A percentile compares a stretch with the other conserved stretches of the same genome.
Conservation (phyloP, 208 protist species). For the Leishmania aethiopica region DNA sequence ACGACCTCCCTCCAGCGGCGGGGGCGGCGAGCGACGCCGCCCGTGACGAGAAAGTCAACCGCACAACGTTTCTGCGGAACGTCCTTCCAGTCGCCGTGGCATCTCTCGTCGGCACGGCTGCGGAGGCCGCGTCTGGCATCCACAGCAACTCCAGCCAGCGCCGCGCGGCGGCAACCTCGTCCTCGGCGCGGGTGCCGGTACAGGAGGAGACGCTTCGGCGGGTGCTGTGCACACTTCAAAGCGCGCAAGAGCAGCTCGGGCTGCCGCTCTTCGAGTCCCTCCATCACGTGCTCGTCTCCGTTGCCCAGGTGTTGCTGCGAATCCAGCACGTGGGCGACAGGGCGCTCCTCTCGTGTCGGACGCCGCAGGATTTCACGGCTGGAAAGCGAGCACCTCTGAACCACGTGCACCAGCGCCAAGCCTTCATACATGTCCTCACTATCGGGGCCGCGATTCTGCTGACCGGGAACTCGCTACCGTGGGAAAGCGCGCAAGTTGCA, state of each 20-base stretch:
- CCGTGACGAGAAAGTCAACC: neutral
- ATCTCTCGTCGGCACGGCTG: conserved; percentile 4
- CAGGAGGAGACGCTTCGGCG: conserved; percentile 11
- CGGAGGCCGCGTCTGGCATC: neutral
- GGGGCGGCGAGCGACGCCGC: conserved; percentile 1
- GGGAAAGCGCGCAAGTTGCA: conserved; percentile 17
- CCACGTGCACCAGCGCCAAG: conserved; percentile 1
- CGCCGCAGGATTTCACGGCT: neutral
- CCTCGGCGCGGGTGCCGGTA: neutral
- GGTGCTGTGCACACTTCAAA: conserved; percentile 22
- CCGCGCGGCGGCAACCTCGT: neutral
- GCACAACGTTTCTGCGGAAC: conserved; percentile 15
- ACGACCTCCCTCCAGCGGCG: conserved; percentile 24
- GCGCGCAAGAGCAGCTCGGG: conserved; percentile 21
- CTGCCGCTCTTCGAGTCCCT: conserved; percentile 29
- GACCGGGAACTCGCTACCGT: conserved; percentile 18
- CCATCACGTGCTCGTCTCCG: conserved; percentile 22
- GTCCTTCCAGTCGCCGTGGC: conserved; percentile 14
- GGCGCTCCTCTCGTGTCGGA: neutral
- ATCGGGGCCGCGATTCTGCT: conserved; percentile 30
- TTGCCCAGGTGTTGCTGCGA: conserved; percentile 22
- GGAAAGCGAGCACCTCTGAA: neutral
- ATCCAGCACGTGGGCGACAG: conserved; percentile 14
- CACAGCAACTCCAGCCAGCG: neutral
- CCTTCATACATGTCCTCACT: conserved; percentile 11